phyloP scores from a whole-genome alignment of 2,329 filamentous ascomycete genomes.

The Trichoderma polysporum region DNA sequence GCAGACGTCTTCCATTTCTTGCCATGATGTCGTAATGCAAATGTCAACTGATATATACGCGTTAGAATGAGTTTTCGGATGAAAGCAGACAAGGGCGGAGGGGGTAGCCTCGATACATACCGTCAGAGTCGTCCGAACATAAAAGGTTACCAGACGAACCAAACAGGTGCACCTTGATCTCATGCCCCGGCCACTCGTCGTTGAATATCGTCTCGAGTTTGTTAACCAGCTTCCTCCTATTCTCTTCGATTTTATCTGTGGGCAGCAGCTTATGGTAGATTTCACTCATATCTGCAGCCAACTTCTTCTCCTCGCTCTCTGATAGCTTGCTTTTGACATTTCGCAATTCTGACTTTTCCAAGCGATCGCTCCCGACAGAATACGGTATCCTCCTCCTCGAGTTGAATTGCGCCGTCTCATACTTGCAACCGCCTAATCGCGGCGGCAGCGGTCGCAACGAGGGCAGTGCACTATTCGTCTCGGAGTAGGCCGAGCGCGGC shows the following conservation, averaged over 20 bases:
- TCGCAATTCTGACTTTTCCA: slow-evolving; percentile 69
- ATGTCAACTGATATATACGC: slow-evolving; percentile 72
- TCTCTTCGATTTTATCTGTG: slow-evolving; percentile 72
- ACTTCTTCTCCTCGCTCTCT: slow-evolving; percentile 68
- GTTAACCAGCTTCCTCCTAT: slow-evolving; percentile 71
- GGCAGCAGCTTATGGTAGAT: slow-evolving; percentile 85
- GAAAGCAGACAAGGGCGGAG: not conserved
- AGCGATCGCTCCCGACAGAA: slow-evolving; percentile 74
- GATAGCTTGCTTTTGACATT: slow-evolving; percentile 71
- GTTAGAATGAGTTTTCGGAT: slow-evolving; percentile 32
- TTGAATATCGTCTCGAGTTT: slow-evolving; percentile 90
- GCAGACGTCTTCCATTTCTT: slow-evolving; percentile 84
- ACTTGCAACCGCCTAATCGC: slow-evolving; percentile 69
- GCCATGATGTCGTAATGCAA: slow-evolving; percentile 91
- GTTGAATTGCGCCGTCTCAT: slow-evolving; percentile 81
- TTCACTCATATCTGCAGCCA: slow-evolving; percentile 80
- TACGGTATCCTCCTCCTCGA: slow-evolving; percentile 89
- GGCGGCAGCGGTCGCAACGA: slow-evolving; percentile 65
- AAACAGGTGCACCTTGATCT: slow-evolving; percentile 91
- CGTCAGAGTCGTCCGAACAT: slow-evolving; percentile 94
- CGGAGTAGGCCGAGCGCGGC: slow-evolving; percentile 85
- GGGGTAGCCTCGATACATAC: too few relatives aligned
- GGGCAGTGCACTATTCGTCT: slow-evolving; percentile 73
- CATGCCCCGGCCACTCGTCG: slow-evolving; percentile 84
- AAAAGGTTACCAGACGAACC: slow-evolving; percentile 96